phyloP scores from a whole-genome alignment of 176 grass and related monocot species.

The Typha latifolia region DNA sequence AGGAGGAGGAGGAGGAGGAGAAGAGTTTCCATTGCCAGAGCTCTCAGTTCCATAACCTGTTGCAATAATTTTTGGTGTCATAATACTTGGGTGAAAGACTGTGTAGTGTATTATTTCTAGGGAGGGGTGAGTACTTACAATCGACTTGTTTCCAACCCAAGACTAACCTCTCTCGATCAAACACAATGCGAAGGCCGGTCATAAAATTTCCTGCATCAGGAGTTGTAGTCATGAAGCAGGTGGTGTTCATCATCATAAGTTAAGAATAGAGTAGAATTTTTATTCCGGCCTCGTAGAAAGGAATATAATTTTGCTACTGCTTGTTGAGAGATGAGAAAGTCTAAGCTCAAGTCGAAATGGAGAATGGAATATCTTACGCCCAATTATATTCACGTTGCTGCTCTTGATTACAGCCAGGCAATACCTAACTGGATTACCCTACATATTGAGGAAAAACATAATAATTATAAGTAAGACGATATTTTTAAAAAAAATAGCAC shows the following conservation, averaged over 20 bases:
- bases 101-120: not conserved
- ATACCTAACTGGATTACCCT: conserved; percentile 20
- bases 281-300: not conserved
- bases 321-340: too few relatives aligned
- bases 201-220: conserved; percentile 34
- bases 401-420: conserved; percentile 29
- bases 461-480: too few relatives aligned
- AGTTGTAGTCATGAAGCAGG: not conserved
- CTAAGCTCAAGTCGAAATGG: not conserved
- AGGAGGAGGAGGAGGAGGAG: too few relatives aligned
- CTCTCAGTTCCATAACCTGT: not conserved
- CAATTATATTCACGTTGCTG: conserved; percentile 27
- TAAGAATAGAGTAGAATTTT: not conserved
- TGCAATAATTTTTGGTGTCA: not conserved
- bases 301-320: not conserved
- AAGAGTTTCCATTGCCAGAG: not conserved
- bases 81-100: not conserved
- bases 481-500: not conserved
- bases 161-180: conserved; percentile 26
- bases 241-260: not conserved
- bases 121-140: conserved; percentile 28
- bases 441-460: conserved; percentile 3
- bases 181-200: conserved; percentile 25
- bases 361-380: conserved; percentile 17
- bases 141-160: conserved; percentile 35